Conservation (phyloP, 2,329 filamentous ascomycete species). For the Calonectria leucothoes region DNA sequence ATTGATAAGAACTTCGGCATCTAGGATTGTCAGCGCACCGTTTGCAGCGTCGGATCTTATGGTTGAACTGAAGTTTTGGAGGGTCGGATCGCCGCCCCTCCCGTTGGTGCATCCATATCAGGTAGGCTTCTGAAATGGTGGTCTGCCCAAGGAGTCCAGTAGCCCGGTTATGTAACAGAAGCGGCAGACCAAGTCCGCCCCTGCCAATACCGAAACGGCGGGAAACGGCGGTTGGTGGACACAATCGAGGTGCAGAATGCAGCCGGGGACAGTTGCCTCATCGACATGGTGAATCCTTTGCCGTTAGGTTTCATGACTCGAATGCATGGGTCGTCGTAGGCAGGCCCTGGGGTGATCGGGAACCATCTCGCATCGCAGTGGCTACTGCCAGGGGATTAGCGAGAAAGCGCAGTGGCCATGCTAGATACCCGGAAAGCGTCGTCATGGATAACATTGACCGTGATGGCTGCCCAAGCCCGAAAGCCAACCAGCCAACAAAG, state of each 20-base stretch:
- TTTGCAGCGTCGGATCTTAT: conserved; percentile 1
- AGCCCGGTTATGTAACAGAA: conserved; percentile 2
- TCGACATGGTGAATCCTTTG: background rate
- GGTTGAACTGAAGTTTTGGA: background rate
- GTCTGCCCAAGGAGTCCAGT: background rate
- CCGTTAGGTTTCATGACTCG: background rate
- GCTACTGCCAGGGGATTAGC: conserved; percentile 23
- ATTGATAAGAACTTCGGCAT: conserved; percentile 15
- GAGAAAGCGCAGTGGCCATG: conserved; percentile 11
- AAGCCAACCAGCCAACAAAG: conserved; percentile 8
- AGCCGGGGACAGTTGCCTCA: conserved; percentile 8
- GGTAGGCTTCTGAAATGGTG: conserved; percentile 9
- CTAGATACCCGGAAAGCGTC: background rate
- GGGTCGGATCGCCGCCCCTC: conserved; percentile 8
- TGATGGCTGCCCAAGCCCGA: background rate
- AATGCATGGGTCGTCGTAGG: conserved; percentile 1
- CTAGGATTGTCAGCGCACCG: background rate
- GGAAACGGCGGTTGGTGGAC: background rate
- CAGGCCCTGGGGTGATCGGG: conserved; percentile 20
- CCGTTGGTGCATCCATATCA: conserved; percentile 12
- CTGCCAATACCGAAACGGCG: background rate
- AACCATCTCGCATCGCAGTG: conserved; percentile 24
- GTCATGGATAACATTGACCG: background rate
- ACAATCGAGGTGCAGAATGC: background rate
- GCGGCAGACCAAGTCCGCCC: conserved; percentile 21